Percentiles rank a stretch among this genome's conserved stretches.
Evolutionary conservation across 139 green algal species (phyloP).

Genomic region (Gonium pectorale): DNA sequence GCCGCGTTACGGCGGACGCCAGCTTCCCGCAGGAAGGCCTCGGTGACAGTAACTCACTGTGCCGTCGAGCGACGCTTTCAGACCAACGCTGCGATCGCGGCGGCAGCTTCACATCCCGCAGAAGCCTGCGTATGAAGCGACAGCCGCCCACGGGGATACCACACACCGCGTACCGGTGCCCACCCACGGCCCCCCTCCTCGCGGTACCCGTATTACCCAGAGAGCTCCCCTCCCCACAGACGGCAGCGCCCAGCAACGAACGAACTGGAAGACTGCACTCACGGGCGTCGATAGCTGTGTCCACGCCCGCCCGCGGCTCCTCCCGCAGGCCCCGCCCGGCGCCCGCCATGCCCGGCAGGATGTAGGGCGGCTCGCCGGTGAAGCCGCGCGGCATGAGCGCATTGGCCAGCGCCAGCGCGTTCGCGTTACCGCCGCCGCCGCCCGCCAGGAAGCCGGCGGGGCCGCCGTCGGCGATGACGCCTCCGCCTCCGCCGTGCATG

Average conservation of each 20-base stretch:
- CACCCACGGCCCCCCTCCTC: too few species aligned
- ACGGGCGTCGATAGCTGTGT: conserved; percentile 48
- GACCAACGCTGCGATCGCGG: neutral
- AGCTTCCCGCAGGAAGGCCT: too few species aligned
- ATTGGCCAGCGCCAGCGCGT: neutral
- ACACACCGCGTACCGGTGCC: too few species aligned
- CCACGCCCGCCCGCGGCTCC: conserved; percentile 24
- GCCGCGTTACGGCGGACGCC: too few species aligned
- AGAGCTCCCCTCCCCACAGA: neutral
- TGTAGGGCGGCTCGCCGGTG: neutral
- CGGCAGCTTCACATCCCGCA: neutral
- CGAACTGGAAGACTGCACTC: neutral
- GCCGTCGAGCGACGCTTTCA: too few species aligned
- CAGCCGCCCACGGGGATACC: too few species aligned
- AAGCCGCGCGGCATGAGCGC: neutral
- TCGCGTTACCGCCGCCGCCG: neutral
- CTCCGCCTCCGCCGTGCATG: neutral
- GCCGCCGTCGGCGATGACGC: neutral
- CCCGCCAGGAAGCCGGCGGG: neutral
- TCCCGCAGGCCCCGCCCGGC: conserved; percentile 16
- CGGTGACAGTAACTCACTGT: too few species aligned
- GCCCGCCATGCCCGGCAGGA: neutral
- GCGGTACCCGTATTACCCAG: neutral
- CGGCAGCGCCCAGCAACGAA: neutral
- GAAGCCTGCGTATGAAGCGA: neutral